phyloP scores from a whole-genome alignment of 2,329 filamentous ascomycete species.

The Thielaviopsis ethacetica region DNA sequence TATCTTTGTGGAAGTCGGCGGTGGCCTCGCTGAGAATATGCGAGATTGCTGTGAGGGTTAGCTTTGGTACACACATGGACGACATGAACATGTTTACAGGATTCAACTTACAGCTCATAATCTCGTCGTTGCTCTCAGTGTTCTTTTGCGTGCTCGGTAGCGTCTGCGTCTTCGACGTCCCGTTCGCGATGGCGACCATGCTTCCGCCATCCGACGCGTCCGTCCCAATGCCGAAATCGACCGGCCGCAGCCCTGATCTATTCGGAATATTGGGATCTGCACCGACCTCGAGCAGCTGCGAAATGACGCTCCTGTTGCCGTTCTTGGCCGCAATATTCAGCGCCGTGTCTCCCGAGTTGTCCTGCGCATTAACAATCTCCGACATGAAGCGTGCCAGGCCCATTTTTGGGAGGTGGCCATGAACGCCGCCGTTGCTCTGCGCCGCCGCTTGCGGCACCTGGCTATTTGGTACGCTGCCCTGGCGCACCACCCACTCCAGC shows the following conservation, averaged over 20 bases:
- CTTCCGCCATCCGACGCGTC: slow-evolving; percentile 34
- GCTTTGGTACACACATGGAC: background rate
- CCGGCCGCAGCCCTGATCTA: slow-evolving; percentile 67
- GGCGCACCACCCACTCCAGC: slow-evolving; percentile 83
- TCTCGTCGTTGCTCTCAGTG: slow-evolving; percentile 61
- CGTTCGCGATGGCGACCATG: slow-evolving; percentile 20
- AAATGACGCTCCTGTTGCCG: slow-evolving; percentile 85
- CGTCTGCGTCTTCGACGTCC: slow-evolving; percentile 18
- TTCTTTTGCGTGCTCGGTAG: slow-evolving; percentile 34
- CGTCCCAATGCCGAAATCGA: slow-evolving; percentile 86
- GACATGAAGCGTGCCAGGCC: slow-evolving; percentile 87
- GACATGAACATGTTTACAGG: background rate
- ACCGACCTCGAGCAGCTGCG: slow-evolving; percentile 88
- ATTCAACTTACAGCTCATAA: slow-evolving; percentile 53
- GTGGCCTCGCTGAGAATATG: slow-evolving; percentile 67
- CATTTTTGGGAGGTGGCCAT: slow-evolving; percentile 43
- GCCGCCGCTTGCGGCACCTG: slow-evolving; percentile 24
- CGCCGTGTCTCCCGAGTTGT: slow-evolving; percentile 87
- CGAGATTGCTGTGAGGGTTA: slow-evolving; percentile 50
- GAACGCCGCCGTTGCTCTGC: slow-evolving; percentile 22
- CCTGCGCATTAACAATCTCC: slow-evolving; percentile 90
- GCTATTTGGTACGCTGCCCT: slow-evolving; percentile 48
- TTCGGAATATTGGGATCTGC: slow-evolving; percentile 89
- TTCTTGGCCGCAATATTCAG: slow-evolving; percentile 87
- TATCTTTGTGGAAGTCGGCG: slow-evolving; percentile 60